phyloP scores from a whole-genome alignment of 495 filamentous ascomycete species.

The Pyrenula aspistea region DNA sequence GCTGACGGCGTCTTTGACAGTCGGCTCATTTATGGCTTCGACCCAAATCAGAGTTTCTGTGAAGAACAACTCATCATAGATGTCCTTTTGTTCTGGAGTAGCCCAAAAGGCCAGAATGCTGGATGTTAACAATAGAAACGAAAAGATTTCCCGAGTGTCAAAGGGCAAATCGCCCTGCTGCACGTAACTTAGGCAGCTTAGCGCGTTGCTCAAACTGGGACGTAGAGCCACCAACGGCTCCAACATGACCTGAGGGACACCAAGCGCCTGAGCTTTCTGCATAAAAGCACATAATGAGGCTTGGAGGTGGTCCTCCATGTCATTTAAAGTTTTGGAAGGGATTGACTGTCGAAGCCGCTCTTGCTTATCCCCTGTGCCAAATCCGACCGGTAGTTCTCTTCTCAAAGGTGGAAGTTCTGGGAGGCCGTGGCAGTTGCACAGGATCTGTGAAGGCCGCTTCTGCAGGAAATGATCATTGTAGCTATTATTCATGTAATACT shows the following conservation, averaged over 20 bases:
- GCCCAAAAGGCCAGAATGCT: neutral
- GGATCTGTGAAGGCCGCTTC: too few species aligned
- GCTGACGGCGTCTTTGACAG: neutral
- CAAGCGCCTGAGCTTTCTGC: neutral
- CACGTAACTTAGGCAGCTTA: neutral
- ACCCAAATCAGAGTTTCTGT: neutral
- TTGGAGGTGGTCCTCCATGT: neutral
- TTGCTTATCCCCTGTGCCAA: neutral
- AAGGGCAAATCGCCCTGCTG: neutral
- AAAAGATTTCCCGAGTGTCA: neutral
- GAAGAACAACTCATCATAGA: neutral
- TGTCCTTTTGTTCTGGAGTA: neutral
- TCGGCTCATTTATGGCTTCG: neutral
- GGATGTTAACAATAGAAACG: neutral
- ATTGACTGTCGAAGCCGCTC: neutral
- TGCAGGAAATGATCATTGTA: neutral
- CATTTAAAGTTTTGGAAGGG: neutral
- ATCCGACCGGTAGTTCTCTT: neutral
- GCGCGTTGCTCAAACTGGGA: neutral
- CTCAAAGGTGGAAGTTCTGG: neutral
- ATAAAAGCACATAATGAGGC: neutral
- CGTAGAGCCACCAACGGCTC: neutral
- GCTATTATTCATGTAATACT: neutral
- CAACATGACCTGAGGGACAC: neutral
- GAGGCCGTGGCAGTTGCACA: neutral